Evolutionary conservation across 768 basidiomycete genomes (phyloP).

Genomic region (Boletus patriciae): DNA sequence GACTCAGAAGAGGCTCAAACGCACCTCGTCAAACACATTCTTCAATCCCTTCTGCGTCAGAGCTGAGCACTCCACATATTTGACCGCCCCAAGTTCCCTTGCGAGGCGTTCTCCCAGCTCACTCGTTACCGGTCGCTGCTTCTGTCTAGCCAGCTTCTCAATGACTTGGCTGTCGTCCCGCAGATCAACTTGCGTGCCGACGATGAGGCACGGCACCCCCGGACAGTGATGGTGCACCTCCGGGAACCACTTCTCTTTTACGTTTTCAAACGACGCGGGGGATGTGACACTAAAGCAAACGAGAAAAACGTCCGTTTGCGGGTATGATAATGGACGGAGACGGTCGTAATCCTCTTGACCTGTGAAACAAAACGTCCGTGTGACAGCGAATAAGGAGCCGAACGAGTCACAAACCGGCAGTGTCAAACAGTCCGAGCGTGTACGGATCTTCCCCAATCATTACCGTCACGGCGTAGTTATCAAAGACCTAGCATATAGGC

Average conservation of each 20-base stretch:
- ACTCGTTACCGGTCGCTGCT: conserved; percentile 85
- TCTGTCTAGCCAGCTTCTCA: conserved; percentile 95
- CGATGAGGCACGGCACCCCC: conserved; percentile 97
- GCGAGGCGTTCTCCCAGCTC: conserved; percentile 95
- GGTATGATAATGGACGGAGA: conserved; percentile 97
- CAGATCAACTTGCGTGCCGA: conserved; percentile 97
- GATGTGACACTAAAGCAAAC: conserved; percentile 99
- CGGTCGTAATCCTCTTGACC: conserved; percentile 99
- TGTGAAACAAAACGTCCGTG: conserved; percentile 33
- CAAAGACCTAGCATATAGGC: conserved; percentile 66
- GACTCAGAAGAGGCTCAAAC: conserved; percentile 30
- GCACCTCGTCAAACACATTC: conserved; percentile 99
- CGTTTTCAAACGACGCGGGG: conserved; percentile 99
- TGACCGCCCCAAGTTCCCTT: conserved; percentile 96
- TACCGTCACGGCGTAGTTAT: conserved; percentile 99
- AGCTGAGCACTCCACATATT: conserved; percentile 99
- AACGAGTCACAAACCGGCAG: conserved; percentile 70
- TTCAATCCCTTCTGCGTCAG: conserved; percentile 99
- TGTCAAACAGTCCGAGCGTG: conserved; percentile 97
- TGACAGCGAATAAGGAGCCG: neutral
- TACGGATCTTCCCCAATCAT: conserved; percentile 99
- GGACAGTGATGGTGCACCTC: conserved; percentile 99
- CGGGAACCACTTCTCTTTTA: conserved; percentile 99
- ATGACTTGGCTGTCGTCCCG: conserved; percentile 90
- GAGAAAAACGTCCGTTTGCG: conserved; percentile 98